Conservation (phyloP, 1,139 yeast species). For the Arxiozyma slooffiae region DNA sequence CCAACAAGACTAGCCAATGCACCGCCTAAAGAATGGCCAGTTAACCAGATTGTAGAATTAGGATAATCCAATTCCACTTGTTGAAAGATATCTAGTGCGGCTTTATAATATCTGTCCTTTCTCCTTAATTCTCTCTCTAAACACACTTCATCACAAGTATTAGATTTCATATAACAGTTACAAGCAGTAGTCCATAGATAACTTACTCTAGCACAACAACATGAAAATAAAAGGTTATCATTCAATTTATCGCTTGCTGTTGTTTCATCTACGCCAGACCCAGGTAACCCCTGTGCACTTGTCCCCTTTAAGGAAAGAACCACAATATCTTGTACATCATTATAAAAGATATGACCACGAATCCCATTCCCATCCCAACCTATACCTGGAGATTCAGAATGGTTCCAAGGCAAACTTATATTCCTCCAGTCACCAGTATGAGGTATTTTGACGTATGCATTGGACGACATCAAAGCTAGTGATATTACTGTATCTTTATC, state of each 20-base stretch:
- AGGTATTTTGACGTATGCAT: conserved; percentile 81
- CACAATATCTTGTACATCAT: conserved; percentile 53
- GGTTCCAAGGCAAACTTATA: conserved; percentile 53
- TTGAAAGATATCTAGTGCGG: conserved; percentile 66
- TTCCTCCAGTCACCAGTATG: conserved; percentile 81
- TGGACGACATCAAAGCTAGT: conserved; percentile 78
- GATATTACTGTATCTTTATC: conserved; percentile 66
- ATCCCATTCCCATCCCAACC: conserved; percentile 87
- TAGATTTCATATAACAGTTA: conserved; percentile 78
- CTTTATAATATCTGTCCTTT: conserved; percentile 74
- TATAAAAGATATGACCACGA: conserved; percentile 82
- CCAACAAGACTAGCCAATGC: conserved; percentile 74
- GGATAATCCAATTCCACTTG: conserved; percentile 67
- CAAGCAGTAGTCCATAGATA: conserved; percentile 94
- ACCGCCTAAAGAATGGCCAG: conserved; percentile 96
- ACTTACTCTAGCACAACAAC: conserved; percentile 92
- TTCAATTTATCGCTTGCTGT: conserved; percentile 71
- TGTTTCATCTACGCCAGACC: conserved; percentile 69
- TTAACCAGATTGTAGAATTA: conserved; percentile 67
- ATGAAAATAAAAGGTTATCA: conserved; percentile 81
- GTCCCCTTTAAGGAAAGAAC: conserved; percentile 88
- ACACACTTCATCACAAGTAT: conserved; percentile 84
- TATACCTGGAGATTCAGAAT: conserved; percentile 35
- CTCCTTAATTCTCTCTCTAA: conserved; percentile 65
- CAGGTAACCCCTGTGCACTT: conserved; percentile 72